Conservation (phyloP, 192 early-diverging fungal species). For the Phycomyces nitens region DNA sequence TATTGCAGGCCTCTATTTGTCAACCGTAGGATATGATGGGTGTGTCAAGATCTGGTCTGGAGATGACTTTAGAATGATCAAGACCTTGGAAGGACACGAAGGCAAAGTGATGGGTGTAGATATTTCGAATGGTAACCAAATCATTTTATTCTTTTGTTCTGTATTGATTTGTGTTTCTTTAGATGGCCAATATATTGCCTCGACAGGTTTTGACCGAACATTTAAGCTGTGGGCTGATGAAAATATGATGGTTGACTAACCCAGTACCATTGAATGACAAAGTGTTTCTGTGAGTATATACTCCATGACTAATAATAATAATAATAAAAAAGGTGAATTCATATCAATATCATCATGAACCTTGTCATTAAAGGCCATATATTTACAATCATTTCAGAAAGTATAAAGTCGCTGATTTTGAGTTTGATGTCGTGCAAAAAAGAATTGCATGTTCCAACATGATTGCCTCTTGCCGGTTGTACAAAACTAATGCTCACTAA, state of each 20-base stretch:
- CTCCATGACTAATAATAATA: too few relatives aligned
- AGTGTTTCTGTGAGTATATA: too few relatives aligned
- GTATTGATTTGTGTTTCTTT: slow-evolving; percentile 17
- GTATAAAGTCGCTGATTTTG: too few relatives aligned
- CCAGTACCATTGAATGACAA: too few relatives aligned
- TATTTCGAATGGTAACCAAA: slow-evolving; percentile 46
- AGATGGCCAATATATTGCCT: slow-evolving; percentile 83
- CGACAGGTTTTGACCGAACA: slow-evolving; percentile 87
- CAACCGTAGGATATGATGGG: slow-evolving; percentile 82
- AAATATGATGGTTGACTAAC: slow-evolving; percentile 17
- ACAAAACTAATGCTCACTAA: too few relatives aligned
- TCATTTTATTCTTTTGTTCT: not conserved
- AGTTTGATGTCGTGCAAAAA: too few relatives aligned
- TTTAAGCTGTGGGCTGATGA: slow-evolving; percentile 88
- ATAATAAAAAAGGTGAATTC: too few relatives aligned
- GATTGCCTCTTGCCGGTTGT: too few relatives aligned
- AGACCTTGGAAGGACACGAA: slow-evolving; percentile 81
- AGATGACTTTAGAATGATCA: slow-evolving; percentile 91
- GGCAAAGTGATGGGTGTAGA: slow-evolving; percentile 90
- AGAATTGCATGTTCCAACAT: too few relatives aligned
- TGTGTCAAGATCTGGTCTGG: slow-evolving; percentile 90
- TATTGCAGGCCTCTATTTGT: slow-evolving; percentile 74
- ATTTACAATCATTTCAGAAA: too few relatives aligned
- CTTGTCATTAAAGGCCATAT: too few relatives aligned
- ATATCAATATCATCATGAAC: too few relatives aligned